Conservation (phyloP, 1,284 basidiomycete genomes). For the Apiotrichum montevideense region DNA sequence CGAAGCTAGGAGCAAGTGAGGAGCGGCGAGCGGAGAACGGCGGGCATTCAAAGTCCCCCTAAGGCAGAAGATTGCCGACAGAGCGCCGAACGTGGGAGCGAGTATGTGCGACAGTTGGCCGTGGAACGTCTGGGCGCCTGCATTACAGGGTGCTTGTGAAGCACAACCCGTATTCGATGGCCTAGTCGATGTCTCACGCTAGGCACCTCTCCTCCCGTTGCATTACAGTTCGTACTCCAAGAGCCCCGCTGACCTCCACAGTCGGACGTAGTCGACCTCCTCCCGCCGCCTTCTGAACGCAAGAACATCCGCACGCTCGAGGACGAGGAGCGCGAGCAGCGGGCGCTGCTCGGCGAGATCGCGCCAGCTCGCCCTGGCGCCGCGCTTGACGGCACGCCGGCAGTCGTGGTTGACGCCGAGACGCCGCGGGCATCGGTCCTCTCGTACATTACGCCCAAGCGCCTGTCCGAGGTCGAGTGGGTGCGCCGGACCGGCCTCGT, state of each 20-base stretch:
- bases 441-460: conserved; percentile 18
- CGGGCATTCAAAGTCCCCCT: too few species aligned
- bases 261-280: conserved; percentile 46
- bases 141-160: too few species aligned
- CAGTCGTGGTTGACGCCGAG: neutral
- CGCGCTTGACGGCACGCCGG: neutral
- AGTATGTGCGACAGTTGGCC: too few species aligned
- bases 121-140: too few species aligned
- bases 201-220: too few species aligned
- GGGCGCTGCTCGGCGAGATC: neutral
- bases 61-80: too few species aligned
- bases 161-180: too few species aligned
- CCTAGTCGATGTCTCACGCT: too few species aligned
- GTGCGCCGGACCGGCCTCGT: conserved; percentile 27
- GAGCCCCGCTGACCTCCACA: conserved; percentile 10
- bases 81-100: too few species aligned
- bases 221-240: too few species aligned
- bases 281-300: conserved; percentile 42
- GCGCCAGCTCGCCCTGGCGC: neutral
- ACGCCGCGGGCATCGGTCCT: conserved; percentile 3
- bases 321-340: conserved; percentile 40
- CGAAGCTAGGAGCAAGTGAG: neutral
- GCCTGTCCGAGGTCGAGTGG: conserved; percentile 36
- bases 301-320: conserved; percentile 40
- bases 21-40: neutral